These are phyloP conservation scores for Roridomyces roridus DNA, from an alignment of 768 basidiomycete genomes.

Conservation along the genomic window DNA sequence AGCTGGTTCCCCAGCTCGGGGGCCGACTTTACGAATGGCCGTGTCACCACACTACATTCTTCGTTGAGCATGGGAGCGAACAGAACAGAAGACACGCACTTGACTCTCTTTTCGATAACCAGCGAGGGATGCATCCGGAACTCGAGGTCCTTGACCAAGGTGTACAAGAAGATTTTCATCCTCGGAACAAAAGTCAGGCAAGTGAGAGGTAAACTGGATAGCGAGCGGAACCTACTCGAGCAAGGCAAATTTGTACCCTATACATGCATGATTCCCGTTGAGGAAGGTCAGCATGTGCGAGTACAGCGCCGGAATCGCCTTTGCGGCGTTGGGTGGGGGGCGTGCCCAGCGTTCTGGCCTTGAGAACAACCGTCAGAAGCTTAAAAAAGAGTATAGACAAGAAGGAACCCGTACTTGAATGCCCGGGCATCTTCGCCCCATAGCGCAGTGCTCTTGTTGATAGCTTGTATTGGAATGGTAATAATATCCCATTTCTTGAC, in stretches of 20 bases:
- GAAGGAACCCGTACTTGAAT: constrained; percentile 51
- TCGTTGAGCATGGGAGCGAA: constrained; percentile 13
- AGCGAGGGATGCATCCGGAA: constrained; percentile 56
- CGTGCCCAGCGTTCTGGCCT: constrained; percentile 62
- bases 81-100: constrained; percentile 49
- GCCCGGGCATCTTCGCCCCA: constrained; percentile 73
- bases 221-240: constrained; percentile 54
- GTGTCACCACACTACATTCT: constrained; percentile 52
- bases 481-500: constrained; percentile 59
- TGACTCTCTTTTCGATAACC: constrained; percentile 67
- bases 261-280: constrained; percentile 62
- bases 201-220: constrained; percentile 9
- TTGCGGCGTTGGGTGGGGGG: constrained; percentile 37
- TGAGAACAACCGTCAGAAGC: constrained; percentile 30
- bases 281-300: constrained; percentile 62
- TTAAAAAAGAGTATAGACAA: constrained; percentile 25
- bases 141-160: constrained; percentile 61
- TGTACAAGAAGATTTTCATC: constrained; percentile 68
- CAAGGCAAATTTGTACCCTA: constrained; percentile 67
- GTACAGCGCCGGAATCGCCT: constrained; percentile 56
- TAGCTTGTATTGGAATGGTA: constrained; percentile 62
- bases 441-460: constrained; percentile 58
- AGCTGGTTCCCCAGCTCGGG: constrained; percentile 63
- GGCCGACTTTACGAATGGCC: constrained; percentile 62
- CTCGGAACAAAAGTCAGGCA: constrained; percentile 37